Conservation (phyloP, 2,329 filamentous ascomycete genomes). For the Pestalotiopsis sp. region DNA sequence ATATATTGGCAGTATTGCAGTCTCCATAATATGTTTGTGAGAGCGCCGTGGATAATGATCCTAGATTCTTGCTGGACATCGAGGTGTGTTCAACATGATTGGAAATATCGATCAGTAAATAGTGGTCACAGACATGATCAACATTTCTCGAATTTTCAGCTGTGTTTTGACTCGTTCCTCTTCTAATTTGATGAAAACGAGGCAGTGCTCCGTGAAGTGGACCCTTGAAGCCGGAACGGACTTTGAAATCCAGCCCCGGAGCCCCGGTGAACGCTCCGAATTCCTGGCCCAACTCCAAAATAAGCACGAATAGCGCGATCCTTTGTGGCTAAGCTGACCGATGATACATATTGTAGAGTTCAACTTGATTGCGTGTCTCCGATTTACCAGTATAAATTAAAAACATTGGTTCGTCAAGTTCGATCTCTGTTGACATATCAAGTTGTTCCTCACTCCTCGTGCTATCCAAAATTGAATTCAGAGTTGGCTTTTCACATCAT, state of each 20-base stretch:
- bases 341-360: background rate
- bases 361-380: background rate
- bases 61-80: no score
- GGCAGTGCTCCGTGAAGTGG: background rate
- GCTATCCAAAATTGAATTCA: no score
- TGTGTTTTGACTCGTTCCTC: background rate
- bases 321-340: background rate
- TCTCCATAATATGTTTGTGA: no score
- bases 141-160: background rate
- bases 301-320: background rate
- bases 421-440: background rate
- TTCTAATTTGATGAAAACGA: background rate
- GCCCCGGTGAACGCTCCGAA: background rate
- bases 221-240: background rate
- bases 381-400: background rate
- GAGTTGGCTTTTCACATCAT: background rate
- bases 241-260: background rate
- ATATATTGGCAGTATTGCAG: no score
- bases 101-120: no score
- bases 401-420: background rate
- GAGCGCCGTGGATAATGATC: no score
- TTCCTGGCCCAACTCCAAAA: background rate
- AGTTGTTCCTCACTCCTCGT: background rate
- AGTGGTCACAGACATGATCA: no score
- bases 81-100: no score